Conservation (phyloP, 495 filamentous ascomycete genomes). For the Annulohypoxylon nitens region DNA sequence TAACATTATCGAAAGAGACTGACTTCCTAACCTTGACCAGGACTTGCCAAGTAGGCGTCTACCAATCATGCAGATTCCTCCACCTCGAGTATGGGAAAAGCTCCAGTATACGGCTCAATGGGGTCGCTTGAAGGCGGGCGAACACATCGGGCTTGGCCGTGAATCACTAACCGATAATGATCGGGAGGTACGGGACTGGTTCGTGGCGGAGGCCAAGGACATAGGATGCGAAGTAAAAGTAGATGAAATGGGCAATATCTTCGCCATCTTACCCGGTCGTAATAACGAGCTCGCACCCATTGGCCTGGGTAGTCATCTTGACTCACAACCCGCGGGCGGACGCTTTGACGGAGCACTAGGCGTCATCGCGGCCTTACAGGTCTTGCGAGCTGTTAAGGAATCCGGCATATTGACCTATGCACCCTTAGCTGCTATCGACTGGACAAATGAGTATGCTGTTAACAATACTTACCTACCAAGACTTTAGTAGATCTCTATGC, state of each 20-base stretch:
- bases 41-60: too few relatives aligned
- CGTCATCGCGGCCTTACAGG: not conserved
- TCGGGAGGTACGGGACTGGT: not conserved
- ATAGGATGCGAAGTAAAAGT: slow-evolving; percentile 5
- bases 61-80: not conserved
- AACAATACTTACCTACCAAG: not conserved
- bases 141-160: not conserved
- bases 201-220: not conserved
- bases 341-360: not conserved
- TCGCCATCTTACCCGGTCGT: not conserved
- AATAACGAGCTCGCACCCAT: not conserved
- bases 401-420: not conserved
- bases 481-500: not conserved
- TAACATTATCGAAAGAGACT: not conserved
- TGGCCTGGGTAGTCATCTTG: not conserved
- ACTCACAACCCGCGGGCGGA: not conserved
- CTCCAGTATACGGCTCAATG: not conserved
- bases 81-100: not conserved
- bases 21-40: not conserved
- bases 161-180: slow-evolving; percentile 4
- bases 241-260: slow-evolving; percentile 4
- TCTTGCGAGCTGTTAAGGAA: not conserved
- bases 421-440: not conserved
- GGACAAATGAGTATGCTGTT: slow-evolving; percentile 1
- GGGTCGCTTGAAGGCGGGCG: not conserved